Conservation (phyloP, 2,329 filamentous ascomycete species). For the Cytospora piceae region DNA sequence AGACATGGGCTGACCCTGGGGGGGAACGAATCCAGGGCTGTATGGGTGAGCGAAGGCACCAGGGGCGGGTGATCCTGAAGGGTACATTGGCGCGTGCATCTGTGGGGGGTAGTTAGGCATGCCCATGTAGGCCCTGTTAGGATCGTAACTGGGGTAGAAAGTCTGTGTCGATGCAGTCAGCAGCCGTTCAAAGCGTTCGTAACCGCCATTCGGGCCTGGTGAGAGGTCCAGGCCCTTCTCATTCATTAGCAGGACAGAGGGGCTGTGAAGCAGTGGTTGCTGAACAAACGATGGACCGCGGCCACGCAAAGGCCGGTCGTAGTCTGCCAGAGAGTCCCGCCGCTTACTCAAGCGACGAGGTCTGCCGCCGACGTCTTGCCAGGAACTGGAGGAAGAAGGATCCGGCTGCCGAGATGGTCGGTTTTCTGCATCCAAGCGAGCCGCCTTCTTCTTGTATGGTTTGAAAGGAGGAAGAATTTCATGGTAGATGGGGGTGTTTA, state of each 20-base stretch:
- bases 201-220: constrained; percentile 66
- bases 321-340: constrained; percentile 40
- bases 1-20: constrained; percentile 73
- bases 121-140: constrained; percentile 46
- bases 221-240: constrained; percentile 56
- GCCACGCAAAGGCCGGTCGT: constrained; percentile 26
- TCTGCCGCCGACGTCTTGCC: constrained; percentile 43
- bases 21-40: constrained; percentile 43
- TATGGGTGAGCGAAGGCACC: constrained; percentile 55
- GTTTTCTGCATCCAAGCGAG: constrained; percentile 52
- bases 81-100: constrained; percentile 32
- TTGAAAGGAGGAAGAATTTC: constrained; percentile 43
- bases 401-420: constrained; percentile 45
- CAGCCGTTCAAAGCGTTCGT: constrained; percentile 75
- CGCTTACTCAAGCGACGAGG: constrained; percentile 52
- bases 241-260: constrained; percentile 33
- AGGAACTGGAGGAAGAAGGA: constrained; percentile 41
- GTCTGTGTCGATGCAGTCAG: constrained; percentile 73
- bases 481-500: constrained; percentile 52
- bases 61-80: constrained; percentile 51
- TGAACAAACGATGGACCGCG: constrained; percentile 21
- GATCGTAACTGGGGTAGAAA: constrained; percentile 56
- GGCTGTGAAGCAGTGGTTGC: constrained; percentile 35
- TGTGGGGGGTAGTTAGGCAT: constrained; percentile 25
- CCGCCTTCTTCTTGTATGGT: constrained; percentile 48